These are phyloP conservation scores for Asclepias syriaca DNA, from an alignment of 257 asterid species.

Conservation along the genomic window DNA sequence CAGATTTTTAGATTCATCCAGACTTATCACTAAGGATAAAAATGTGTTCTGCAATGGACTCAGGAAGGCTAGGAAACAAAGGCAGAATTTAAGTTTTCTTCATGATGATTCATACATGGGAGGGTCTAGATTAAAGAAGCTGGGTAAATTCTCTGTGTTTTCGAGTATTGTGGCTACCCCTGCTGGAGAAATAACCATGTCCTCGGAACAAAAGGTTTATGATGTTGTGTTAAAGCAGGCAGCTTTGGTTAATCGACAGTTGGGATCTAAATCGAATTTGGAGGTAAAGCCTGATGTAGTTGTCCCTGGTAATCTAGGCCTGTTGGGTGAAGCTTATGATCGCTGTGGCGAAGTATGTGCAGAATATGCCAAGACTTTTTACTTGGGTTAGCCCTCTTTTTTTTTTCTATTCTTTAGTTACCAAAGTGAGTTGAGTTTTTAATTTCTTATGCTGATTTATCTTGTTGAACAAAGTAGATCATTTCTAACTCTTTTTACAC, in stretches of 20 bases:
- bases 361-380: conserved; percentile 96
- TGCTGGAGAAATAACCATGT: conserved; percentile 54
- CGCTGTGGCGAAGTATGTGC: conserved; percentile 96
- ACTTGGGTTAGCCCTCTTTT: conserved; percentile 65
- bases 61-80: conserved; percentile 35
- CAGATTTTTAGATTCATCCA: conserved; percentile 35
- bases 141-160: conserved; percentile 29
- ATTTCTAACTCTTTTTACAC: conserved; percentile 12
- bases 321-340: conserved; percentile 89
- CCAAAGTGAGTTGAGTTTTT: conserved; percentile 15
- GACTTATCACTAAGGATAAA: conserved; percentile 24
- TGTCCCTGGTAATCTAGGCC: conserved; percentile 54
- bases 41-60: conserved; percentile 30
- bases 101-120: conserved; percentile 40
- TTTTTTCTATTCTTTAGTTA: conserved; percentile 17
- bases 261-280: conserved; percentile 37
- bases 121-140: conserved; percentile 29
- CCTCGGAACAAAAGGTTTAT: conserved; percentile 93
- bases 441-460: conserved; percentile 1
- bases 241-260: conserved; percentile 62
- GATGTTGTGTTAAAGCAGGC: conserved; percentile 94
- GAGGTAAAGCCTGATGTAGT: conserved; percentile 68
- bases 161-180: conserved; percentile 65
- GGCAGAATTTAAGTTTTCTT: conserved; percentile 28
- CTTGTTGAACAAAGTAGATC: conserved; percentile 5